Conservation (phyloP, 441 rosid species). For the Mallotus japonicus region DNA sequence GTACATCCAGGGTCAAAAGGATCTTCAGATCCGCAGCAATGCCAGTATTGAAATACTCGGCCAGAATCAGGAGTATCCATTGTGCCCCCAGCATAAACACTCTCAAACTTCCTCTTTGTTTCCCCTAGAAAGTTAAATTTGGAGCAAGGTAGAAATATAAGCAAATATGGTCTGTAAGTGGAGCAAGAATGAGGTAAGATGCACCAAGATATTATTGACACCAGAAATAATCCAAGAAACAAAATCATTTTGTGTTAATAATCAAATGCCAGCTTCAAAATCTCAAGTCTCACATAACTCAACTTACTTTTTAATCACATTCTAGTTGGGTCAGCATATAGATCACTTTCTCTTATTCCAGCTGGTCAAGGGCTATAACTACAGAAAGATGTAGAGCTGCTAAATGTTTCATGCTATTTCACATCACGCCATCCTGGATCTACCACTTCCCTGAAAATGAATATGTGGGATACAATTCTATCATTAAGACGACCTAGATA, state of each 20-base stretch:
- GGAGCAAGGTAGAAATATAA: background rate
- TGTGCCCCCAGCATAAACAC: slow-evolving; percentile 77
- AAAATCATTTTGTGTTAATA: background rate
- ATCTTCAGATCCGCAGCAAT: slow-evolving; percentile 92
- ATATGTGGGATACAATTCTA: no score
- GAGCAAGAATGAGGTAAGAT: background rate
- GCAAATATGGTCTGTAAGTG: background rate
- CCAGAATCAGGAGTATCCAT: slow-evolving; percentile 82
- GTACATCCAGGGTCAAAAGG: slow-evolving; percentile 89
- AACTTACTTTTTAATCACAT: background rate
- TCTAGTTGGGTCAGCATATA: background rate
- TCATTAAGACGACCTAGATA: no score
- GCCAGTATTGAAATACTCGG: slow-evolving; percentile 78
- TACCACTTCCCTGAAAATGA: background rate
- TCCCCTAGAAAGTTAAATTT: slow-evolving; percentile 44
- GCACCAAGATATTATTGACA: background rate
- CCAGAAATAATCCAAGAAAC: background rate
- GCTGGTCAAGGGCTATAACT: background rate
- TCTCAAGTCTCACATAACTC: background rate
- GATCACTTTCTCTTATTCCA: background rate
- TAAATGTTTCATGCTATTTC: background rate
- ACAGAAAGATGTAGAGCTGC: background rate
- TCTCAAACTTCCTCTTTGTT: slow-evolving; percentile 89
- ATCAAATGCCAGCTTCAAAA: background rate
- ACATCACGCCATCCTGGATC: background rate